Evolutionary conservation across 306 rosid species (phyloP).

Genomic region (Fragaria nilgerrensis): DNA sequence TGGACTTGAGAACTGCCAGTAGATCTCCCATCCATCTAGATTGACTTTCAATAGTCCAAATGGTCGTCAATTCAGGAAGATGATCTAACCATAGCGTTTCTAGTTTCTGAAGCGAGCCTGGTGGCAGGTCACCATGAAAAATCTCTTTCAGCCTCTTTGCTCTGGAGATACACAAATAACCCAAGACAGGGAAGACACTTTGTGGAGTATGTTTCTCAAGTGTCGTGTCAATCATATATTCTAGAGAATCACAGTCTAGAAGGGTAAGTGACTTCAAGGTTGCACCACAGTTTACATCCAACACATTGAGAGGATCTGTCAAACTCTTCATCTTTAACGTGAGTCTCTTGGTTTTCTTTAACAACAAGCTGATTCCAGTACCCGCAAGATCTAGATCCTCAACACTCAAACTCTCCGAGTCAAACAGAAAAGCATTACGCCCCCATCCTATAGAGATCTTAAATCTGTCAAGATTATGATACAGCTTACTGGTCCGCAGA

Average conservation of each 20-base stretch:
- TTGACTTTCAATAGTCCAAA: not conserved
- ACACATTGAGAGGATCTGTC: no score
- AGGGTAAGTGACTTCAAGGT: not conserved
- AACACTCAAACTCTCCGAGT: no score
- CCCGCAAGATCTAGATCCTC: not conserved
- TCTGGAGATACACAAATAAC: not conserved
- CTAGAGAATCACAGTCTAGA: not conserved
- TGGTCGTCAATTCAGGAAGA: not conserved
- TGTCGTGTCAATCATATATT: not conserved
- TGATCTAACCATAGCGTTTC: not conserved
- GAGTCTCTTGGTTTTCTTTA: no score
- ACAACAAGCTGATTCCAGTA: not conserved
- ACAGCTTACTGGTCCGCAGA: not conserved
- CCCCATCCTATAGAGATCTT: not conserved
- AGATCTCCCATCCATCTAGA: not conserved
- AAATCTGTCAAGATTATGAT: not conserved
- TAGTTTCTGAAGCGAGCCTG: not conserved
- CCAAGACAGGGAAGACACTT: not conserved
- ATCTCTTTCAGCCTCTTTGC: not conserved
- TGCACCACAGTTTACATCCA: no score
- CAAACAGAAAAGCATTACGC: rapidly evolving
- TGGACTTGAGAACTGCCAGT: not conserved
- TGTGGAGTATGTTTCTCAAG: not conserved
- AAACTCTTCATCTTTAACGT: no score
- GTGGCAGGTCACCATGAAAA: conserved; percentile 7